Evolutionary conservation across 78 protist genomes (phyloP).

Genomic region (Isochrysis galbana): DNA sequence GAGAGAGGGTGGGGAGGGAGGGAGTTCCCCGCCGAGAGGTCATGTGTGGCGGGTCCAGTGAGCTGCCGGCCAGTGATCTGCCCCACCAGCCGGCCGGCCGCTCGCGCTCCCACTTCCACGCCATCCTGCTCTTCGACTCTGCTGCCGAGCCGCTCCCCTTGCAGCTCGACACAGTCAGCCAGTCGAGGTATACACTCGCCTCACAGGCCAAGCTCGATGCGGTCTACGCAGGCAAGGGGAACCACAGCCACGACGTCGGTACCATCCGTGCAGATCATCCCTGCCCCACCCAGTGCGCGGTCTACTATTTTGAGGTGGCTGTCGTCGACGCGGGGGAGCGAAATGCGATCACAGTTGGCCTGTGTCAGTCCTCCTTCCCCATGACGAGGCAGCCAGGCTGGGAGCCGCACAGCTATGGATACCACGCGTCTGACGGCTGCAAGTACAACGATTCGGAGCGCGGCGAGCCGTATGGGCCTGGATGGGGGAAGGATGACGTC

Average conservation of each 20-base stretch:
- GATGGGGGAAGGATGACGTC: slow-evolving; percentile 4
- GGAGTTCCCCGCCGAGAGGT: too few species aligned
- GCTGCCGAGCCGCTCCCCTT: not conserved
- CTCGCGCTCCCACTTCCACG: not conserved
- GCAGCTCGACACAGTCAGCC: not conserved
- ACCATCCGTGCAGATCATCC: slow-evolving; percentile 1
- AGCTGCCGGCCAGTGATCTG: not conserved
- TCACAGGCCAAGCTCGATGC: slow-evolving; percentile 6
- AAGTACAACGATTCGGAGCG: not conserved
- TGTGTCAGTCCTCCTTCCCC: not conserved
- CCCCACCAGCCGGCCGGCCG: not conserved
- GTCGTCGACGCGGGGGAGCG: not conserved
- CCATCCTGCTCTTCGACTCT: not conserved
- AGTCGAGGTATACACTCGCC: not conserved
- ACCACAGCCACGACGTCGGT: not conserved
- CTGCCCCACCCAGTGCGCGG: not conserved
- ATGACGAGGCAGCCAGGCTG: slow-evolving; percentile 24
- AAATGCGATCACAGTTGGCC: not conserved
- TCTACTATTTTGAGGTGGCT: slow-evolving; percentile 3
- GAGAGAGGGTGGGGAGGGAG: too few species aligned
- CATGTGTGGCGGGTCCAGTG: too few species aligned
- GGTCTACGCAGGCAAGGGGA: slow-evolving; percentile 34
- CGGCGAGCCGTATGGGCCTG: slow-evolving; percentile 42
- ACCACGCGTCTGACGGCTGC: slow-evolving; percentile 30
- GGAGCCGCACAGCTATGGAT: slow-evolving; percentile 27